Percentiles rank a stretch among this genome's conserved stretches.
phyloP scores from a whole-genome alignment of 106 monocot species.

The Dioscorea dumetorum region DNA sequence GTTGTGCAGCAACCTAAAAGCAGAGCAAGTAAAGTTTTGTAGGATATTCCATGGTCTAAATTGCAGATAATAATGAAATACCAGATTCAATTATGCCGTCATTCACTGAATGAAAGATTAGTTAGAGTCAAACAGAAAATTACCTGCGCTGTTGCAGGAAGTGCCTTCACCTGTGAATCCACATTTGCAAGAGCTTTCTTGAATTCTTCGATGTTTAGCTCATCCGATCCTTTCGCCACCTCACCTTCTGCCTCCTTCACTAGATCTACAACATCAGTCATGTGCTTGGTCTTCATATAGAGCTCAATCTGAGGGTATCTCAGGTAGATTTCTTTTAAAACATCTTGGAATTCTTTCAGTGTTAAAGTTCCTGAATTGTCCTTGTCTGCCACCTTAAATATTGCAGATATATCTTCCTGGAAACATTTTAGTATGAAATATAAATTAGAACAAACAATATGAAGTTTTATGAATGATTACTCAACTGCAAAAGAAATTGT shows the following conservation, averaged over 20 bases:
- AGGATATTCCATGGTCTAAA: no score
- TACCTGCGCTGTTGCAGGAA: conserved; percentile 75
- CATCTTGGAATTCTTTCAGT: conserved; percentile 57
- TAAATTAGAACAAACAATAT: no score
- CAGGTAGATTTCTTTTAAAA: conserved; percentile 45
- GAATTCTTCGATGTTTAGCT: conserved; percentile 56
- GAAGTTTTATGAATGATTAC: no score
- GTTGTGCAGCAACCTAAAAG: conserved; percentile 57
- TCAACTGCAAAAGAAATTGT: no score
- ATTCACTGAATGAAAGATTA: neutral
- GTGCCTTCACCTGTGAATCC: conserved; percentile 47
- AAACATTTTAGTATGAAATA: neutral
- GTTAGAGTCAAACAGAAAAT: neutral
- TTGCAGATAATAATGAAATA: neutral
- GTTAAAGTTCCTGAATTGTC: conserved; percentile 62
- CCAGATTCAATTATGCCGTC: no score
- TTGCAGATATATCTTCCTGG: conserved; percentile 51
- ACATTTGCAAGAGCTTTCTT: conserved; percentile 48
- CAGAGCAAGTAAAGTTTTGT: neutral
- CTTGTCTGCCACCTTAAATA: conserved; percentile 54
- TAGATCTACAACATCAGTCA: conserved; percentile 38
- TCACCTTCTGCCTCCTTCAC: conserved; percentile 34
- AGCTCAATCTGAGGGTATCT: conserved; percentile 47
- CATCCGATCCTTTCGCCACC: conserved; percentile 26
- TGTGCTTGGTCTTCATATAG: conserved; percentile 49